A percentile compares a stretch with the other conserved stretches of the same genome.
These are phyloP conservation scores for Lyophyllum semitale DNA, from an alignment of 768 basidiomycete genomes.

Conservation along the genomic window DNA sequence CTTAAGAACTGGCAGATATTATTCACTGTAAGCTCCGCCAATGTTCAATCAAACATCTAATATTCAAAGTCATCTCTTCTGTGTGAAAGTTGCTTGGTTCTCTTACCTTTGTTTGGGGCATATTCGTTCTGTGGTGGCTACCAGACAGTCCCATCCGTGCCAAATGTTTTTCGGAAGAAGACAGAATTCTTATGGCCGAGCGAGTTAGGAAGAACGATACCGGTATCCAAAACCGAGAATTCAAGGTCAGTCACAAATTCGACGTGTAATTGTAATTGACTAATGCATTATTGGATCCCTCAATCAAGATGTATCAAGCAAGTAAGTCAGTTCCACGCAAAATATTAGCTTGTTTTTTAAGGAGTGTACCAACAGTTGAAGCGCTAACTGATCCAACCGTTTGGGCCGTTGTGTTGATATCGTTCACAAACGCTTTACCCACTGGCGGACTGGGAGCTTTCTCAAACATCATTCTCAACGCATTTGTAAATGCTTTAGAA, in stretches of 20 bases:
- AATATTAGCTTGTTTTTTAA: neutral
- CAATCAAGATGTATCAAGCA: constrained; percentile 32
- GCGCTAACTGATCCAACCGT: constrained; percentile 47
- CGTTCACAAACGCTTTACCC: constrained; percentile 48
- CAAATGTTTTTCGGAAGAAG: constrained; percentile 47
- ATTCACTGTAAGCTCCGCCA: constrained; percentile 32
- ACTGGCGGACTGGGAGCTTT: constrained; percentile 52
- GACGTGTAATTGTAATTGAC: neutral
- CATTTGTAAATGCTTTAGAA: constrained; percentile 32
- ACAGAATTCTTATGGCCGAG: constrained; percentile 49
- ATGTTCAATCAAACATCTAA: neutral
- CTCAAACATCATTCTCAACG: constrained; percentile 52
- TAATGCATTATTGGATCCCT: neutral
- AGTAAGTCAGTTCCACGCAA: constrained; percentile 18
- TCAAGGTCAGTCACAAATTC: constrained; percentile 35
- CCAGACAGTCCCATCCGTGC: constrained; percentile 52
- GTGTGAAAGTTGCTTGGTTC: constrained; percentile 39
- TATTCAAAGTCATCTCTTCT: neutral
- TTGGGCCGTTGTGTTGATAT: constrained; percentile 47
- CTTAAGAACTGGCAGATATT: constrained; percentile 54
- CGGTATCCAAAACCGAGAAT: constrained; percentile 51
- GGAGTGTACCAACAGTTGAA: constrained; percentile 30
- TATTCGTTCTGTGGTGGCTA: constrained; percentile 50
- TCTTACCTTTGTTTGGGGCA: constrained; percentile 48
- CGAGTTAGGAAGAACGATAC: constrained; percentile 54